phyloP scores from a whole-genome alignment of 352 stramenopile genomes.

The Pythium oligandrum region DNA sequence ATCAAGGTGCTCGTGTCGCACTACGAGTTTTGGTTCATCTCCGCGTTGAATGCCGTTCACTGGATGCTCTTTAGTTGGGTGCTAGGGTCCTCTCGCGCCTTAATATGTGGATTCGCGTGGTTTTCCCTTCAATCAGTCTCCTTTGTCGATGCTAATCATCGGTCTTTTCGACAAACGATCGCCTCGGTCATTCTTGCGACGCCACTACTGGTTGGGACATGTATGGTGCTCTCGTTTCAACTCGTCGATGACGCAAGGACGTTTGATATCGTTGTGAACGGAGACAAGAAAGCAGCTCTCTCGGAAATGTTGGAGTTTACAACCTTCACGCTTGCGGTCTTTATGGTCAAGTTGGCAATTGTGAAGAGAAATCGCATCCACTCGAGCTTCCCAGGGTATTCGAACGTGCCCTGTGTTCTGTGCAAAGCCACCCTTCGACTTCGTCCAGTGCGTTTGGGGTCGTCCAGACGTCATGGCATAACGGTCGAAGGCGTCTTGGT shows the following conservation, averaged over 20 bases:
- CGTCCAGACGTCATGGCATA: too few species aligned
- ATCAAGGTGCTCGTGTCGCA: not conserved
- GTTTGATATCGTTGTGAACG: too few species aligned
- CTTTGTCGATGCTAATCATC: constrained; percentile 11
- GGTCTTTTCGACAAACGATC: constrained; percentile 6
- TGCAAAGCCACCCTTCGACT: too few species aligned
- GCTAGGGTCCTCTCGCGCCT: constrained; percentile 1
- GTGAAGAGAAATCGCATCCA: constrained; percentile 6
- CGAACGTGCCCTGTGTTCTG: constrained; percentile 7
- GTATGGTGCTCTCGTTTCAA: not conserved
- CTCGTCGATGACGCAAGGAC: constrained; percentile 1
- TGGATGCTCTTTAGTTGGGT: constrained; percentile 6
- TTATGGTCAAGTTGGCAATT: constrained; percentile 2
- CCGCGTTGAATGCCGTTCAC: constrained; percentile 6
- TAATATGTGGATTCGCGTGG: constrained; percentile 1
- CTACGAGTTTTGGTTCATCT: constrained; percentile 17
- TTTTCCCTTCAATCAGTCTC: constrained; percentile 7
- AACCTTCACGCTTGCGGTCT: constrained; percentile 5
- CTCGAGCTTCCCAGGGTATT: constrained; percentile 1
- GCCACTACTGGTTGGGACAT: not conserved
- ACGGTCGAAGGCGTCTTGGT: too few species aligned
- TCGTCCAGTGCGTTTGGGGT: too few species aligned
- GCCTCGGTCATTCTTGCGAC: constrained; percentile 3
- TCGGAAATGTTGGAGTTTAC: constrained; percentile 9
- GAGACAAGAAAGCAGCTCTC: too few species aligned